Base-by-base conservation (phyloP, 1,139 yeast genomes). In the Fermentozyma sake region DNA sequence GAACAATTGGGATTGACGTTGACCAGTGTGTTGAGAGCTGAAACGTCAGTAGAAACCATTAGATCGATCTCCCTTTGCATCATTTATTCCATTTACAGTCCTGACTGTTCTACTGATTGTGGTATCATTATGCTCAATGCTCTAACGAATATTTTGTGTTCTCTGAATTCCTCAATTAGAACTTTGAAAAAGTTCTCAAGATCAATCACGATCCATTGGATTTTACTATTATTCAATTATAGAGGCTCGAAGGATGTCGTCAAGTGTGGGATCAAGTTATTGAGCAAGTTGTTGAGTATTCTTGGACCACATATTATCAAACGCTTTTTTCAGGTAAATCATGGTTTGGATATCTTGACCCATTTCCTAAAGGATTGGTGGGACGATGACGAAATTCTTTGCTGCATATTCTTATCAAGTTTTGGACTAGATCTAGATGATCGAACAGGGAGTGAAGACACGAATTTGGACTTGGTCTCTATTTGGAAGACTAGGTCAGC, bases 151-250 rank as follows among this genome's bases (percentile, higher is more conserved):
- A 50, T 52, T 11, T 30, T 49, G 3, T 58, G 70, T 39, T 61
- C 58, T 27, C 32, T 54, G 3, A 47, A 42, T 7, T 52, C 64
- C 0, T 52, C 62, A 0, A 51, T 61, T 10, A 65, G 61, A 28
- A 47, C 57, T 6, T 43, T 67, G 28, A 61, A 68, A 41, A 72
- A 69, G 38, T 59, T 80, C 23, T 66, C 78, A 8, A 62, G 76
- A 26, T 63, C 81, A 0, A 64, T 81, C 5, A 72, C 84, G 1
- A 65, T 77, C 4, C 81, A 79, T 46, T 78, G 87, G 81, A 57
- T 79, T 2, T 50, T 82, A n/a, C 52, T 80, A 17, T 50, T 80
- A 3, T 44, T 83, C 20, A 67, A 68, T 23, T 50, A 42, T 24
- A 58, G 61, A 26, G 45, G 56, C 1, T 37, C 57, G 2, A 56